Evolutionary conservation across 2,329 filamentous ascomycete genomes (phyloP), one percentile per base, ranked within the genome.

Genomic region (Colletotrichum eremochloae): DNA sequence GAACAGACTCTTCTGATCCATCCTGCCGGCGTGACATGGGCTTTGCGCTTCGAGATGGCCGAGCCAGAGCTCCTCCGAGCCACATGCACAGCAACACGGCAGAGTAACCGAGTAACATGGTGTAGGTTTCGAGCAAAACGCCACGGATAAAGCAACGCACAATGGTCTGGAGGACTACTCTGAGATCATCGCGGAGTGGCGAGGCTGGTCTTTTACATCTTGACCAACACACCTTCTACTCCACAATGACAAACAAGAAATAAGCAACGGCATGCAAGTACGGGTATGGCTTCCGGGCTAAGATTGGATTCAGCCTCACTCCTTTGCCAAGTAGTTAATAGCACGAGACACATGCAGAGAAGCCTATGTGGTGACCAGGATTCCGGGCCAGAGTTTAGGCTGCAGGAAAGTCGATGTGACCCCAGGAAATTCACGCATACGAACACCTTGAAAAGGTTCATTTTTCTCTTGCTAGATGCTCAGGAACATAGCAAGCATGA

Each of bases 11-110:
- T 18, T 67, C 63, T 20, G 63, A 12, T 5, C 1, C 56, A 62
- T 62, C 56, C n/a, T 71, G 63, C 14, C 63, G 56, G 2, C 63
- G 68, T n/a, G 48, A 50, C 5, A 67, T 15, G 12, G 33, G 36
- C 40, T 48, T 62, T 11, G 63, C 46, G 11, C 12, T 38, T 11
- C 40, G n/a, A 7, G 56, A 67, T 18, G 63, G 68, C 3, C 48
- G 40, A 1, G 56, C 68, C 48, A 62, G 0, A 20, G 56, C 46
- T 12, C 46, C 24, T 15, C 63, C 56, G 9, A 50, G 31, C 46
- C 56, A 62, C 18, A 62, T 14, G 24, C 58, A 31, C 15, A 64
- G 33, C 15, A 64, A 9, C 50, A 33, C 24, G 14, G 11, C 29
- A 12, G 40, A 53, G 18, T 20, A 15, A n/a, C n/a, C 29, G n/a